Conservation (phyloP, 306 rosid species). For the Trifolium repens region DNA sequence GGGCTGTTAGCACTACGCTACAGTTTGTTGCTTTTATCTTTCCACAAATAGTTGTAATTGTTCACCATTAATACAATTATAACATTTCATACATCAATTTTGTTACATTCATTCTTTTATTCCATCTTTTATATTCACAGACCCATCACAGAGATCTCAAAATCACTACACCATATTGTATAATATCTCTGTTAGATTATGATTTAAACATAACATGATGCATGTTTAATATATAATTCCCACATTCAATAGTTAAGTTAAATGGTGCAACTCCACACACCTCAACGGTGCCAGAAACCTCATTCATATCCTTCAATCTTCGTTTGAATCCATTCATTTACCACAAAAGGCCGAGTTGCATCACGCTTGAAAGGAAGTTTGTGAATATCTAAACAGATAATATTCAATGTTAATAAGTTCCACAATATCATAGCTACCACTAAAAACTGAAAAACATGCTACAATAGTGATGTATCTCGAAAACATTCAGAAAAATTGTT, state of each 20-base stretch:
- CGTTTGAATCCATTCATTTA: constrained; percentile 94
- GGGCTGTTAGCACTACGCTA: no score
- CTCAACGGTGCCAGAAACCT: constrained; percentile 98
- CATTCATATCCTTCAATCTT: constrained; percentile 82
- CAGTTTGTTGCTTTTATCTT: no score
- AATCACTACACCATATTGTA: constrained; percentile 31
- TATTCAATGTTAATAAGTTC: constrained; percentile 37
- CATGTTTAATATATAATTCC: constrained; percentile 24
- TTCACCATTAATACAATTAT: no score
- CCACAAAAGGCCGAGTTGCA: constrained; percentile 92
- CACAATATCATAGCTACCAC: constrained; percentile 14
- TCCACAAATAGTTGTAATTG: no score
- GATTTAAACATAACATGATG: constrained; percentile 8
- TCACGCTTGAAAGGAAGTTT: constrained; percentile 93
- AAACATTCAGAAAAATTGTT: constrained; percentile 12
- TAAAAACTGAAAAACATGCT: constrained; percentile 33
- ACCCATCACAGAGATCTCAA: not conserved
- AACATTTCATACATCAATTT: no score
- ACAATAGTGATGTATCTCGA: constrained; percentile 13
- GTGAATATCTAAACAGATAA: constrained; percentile 75
- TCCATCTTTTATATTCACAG: no score
- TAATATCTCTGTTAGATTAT: constrained; percentile 11
- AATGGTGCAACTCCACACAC: constrained; percentile 48
- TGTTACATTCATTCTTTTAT: no score
- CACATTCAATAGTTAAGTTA: constrained; percentile 20